A percentile compares a stretch with the other conserved stretches of the same genome.
phyloP scores from a whole-genome alignment of 192 early-diverging fungal species.

The Coemansia sp. region DNA sequence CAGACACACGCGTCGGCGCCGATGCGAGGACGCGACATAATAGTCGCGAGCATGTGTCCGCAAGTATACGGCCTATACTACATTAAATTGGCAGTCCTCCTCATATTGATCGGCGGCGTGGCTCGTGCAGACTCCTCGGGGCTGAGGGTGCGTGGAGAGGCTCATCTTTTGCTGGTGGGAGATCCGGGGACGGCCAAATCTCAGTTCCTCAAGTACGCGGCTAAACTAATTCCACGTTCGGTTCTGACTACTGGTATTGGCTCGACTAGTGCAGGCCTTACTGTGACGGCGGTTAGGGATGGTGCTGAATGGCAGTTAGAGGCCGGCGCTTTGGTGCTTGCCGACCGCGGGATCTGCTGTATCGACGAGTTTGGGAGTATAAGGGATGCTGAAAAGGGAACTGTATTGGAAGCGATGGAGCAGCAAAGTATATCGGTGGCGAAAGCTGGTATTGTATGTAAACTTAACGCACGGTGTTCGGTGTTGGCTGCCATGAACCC shows the following conservation, averaged over 20 bases:
- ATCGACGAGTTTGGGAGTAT: slow-evolving; percentile 87
- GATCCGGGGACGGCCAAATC: slow-evolving; percentile 83
- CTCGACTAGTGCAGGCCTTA: slow-evolving; percentile 73
- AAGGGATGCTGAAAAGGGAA: slow-evolving; percentile 69
- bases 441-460: slow-evolving; percentile 81
- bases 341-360: slow-evolving; percentile 78
- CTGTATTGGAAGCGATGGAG: slow-evolving; percentile 84
- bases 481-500: slow-evolving; percentile 84
- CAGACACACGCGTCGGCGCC: slow-evolving; percentile 21
- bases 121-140: slow-evolving; percentile 59
- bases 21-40: slow-evolving; percentile 55
- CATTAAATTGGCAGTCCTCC: slow-evolving; percentile 72
- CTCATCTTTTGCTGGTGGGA: slow-evolving; percentile 75
- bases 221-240: slow-evolving; percentile 64
- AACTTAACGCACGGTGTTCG: slow-evolving; percentile 75
- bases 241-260: slow-evolving; percentile 81
- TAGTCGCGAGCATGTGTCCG: slow-evolving; percentile 69
- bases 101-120: slow-evolving; percentile 74
- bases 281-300: slow-evolving; percentile 73
- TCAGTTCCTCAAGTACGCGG: slow-evolving; percentile 77
- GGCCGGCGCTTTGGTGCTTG: slow-evolving; percentile 78
- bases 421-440: slow-evolving; percentile 83
- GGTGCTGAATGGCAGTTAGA: slow-evolving; percentile 81
- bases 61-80: slow-evolving; percentile 68
- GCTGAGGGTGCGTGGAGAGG: slow-evolving; percentile 70